Conservation (phyloP, 352 stramenopile species). For the Phytopythium aichiense region DNA sequence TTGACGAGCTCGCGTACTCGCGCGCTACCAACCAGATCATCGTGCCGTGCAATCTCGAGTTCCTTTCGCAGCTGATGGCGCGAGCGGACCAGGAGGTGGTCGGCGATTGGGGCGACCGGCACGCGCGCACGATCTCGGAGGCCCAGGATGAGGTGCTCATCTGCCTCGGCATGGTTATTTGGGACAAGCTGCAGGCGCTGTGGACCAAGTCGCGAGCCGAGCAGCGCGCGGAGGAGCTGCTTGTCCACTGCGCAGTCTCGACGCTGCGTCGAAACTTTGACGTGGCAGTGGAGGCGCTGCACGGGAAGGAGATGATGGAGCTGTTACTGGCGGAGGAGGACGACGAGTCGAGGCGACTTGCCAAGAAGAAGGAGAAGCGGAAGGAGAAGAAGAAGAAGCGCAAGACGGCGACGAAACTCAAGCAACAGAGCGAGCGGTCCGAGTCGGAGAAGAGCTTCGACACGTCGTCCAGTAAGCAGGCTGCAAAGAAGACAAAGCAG, state of each 20-base stretch:
- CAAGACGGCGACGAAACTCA: slow-evolving; percentile 73
- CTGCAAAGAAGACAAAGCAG: slow-evolving; percentile 17
- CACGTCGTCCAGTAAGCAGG: slow-evolving; percentile 4
- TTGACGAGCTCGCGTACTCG: slow-evolving; percentile 83
- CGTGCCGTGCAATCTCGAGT: slow-evolving; percentile 82
- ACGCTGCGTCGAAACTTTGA: slow-evolving; percentile 82
- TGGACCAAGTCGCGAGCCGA: slow-evolving; percentile 76
- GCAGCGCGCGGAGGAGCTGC: slow-evolving; percentile 72
- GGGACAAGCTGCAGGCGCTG: slow-evolving; percentile 84
- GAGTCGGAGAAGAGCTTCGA: slow-evolving; percentile 31
- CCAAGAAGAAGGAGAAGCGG: slow-evolving; percentile 85
- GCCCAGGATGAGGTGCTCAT: slow-evolving; percentile 86
- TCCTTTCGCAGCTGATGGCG: slow-evolving; percentile 82
- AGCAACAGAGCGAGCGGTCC: slow-evolving; percentile 37
- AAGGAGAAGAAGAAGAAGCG: slow-evolving; percentile 90
- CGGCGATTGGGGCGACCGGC: slow-evolving; percentile 76
- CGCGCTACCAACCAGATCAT: slow-evolving; percentile 78
- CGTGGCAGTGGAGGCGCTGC: slow-evolving; percentile 73
- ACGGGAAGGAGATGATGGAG: slow-evolving; percentile 87
- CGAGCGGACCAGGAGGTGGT: slow-evolving; percentile 81
- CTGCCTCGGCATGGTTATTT: slow-evolving; percentile 85
- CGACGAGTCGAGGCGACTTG: slow-evolving; percentile 66
- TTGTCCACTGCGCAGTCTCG: slow-evolving; percentile 74
- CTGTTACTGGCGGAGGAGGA: slow-evolving; percentile 81
- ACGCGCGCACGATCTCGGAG: slow-evolving; percentile 80